phyloP scores from a whole-genome alignment of 2,329 filamentous ascomycete species.

The Neurospora crassa region DNA sequence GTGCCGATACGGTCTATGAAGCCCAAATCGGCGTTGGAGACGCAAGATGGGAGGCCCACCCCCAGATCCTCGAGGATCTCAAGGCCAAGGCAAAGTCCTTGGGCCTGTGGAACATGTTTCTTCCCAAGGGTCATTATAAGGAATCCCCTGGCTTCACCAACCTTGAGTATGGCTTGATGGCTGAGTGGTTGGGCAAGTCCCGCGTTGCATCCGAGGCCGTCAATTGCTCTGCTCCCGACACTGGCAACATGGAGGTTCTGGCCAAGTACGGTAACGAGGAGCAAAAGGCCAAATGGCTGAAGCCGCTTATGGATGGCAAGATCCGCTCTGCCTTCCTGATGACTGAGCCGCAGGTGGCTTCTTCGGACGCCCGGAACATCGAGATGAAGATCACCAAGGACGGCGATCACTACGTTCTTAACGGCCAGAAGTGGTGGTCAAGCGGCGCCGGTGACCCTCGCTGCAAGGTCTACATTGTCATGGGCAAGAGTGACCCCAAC shows the following conservation, averaged over 20 bases:
- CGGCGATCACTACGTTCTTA: slow-evolving; percentile 82
- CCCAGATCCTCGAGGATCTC: slow-evolving; percentile 75
- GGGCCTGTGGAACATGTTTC: slow-evolving; percentile 97
- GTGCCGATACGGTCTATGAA: slow-evolving; percentile 68
- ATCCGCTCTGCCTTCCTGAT: slow-evolving; percentile 88
- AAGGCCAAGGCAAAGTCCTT: slow-evolving; percentile 75
- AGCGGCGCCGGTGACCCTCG: slow-evolving; percentile 88
- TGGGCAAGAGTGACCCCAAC: slow-evolving; percentile 79
- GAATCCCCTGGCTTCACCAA: slow-evolving; percentile 93
- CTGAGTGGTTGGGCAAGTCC: slow-evolving; percentile 87
- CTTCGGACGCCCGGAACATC: slow-evolving; percentile 89
- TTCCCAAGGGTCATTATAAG: slow-evolving; percentile 89
- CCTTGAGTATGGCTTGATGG: slow-evolving; percentile 96
- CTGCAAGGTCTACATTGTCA: slow-evolving; percentile 90
- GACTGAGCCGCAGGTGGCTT: slow-evolving; percentile 85
- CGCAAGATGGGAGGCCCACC: slow-evolving; percentile 71
- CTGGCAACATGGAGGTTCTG: slow-evolving; percentile 91
- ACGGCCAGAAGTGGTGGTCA: slow-evolving; percentile 99
- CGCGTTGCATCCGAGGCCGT: slow-evolving; percentile 73
- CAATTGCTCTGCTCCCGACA: slow-evolving; percentile 87
- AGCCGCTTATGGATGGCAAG: slow-evolving; percentile 70
- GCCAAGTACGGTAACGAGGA: slow-evolving; percentile 82
- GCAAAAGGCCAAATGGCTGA: slow-evolving; percentile 78
- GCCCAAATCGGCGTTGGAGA: slow-evolving; percentile 72
- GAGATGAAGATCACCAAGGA: slow-evolving; percentile 73